These are phyloP conservation scores for Fusarium robinianum DNA, from an alignment of 2,329 filamentous ascomycete genomes.

Conservation along the genomic window DNA sequence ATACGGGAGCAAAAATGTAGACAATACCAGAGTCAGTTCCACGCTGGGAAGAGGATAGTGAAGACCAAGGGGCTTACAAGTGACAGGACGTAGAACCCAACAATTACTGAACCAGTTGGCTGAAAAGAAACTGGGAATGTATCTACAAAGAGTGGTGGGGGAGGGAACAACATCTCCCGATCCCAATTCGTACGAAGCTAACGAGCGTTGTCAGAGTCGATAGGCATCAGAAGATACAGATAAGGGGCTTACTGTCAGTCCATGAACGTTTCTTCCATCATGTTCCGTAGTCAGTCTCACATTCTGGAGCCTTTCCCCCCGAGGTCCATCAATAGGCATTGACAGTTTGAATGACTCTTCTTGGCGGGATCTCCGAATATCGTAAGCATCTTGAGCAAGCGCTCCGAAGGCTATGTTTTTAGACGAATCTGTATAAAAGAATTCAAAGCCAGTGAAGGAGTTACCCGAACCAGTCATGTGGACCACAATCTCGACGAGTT, in stretches of 20 bases:
- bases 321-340: conserved; percentile 4
- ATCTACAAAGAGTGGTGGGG: background rate
- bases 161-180: background rate
- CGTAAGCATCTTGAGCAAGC: background rate
- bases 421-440: background rate
- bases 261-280: background rate
- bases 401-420: conserved; percentile 3
- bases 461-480: background rate
- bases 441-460: background rate
- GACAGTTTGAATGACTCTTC: background rate
- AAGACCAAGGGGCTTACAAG: no score
- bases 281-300: background rate
- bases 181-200: background rate
- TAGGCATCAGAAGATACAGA: background rate
- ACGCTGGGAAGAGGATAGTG: no score
- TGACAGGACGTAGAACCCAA: background rate
- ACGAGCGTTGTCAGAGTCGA: background rate
- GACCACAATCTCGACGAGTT: conserved; percentile 1
- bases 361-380: background rate
- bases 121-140: background rate
- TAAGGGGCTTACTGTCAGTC: background rate
- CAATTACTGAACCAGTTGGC: background rate
- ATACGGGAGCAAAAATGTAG: no score
- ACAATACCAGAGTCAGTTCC: no score
- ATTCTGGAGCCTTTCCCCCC: background rate